These are phyloP conservation scores for Mycena epipterygia DNA, from an alignment of 768 basidiomycete genomes.

Conservation along the genomic window DNA sequence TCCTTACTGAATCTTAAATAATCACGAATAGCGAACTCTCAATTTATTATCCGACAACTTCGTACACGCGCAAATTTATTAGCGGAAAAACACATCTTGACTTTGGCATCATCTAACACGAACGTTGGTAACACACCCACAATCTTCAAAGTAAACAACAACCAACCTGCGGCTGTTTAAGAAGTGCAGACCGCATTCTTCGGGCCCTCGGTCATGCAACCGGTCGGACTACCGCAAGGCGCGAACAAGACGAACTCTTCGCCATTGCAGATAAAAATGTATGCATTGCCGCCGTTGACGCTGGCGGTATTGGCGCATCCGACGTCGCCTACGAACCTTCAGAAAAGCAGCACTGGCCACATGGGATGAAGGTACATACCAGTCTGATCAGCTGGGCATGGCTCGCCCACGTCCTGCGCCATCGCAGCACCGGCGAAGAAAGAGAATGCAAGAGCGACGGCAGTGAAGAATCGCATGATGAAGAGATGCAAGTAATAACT, in stretches of 20 bases:
- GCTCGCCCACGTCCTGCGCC: conserved; percentile 15
- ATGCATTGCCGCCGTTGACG: conserved; percentile 31
- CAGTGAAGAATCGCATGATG: background rate
- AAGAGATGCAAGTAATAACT: background rate
- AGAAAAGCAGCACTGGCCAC: background rate
- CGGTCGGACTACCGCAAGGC: conserved; percentile 1
- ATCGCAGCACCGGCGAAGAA: background rate
- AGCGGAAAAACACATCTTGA: too few relatives aligned
- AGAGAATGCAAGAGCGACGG: background rate
- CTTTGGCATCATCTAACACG: too few relatives aligned
- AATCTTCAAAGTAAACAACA: too few relatives aligned
- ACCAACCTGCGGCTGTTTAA: too few relatives aligned
- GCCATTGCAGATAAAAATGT: conserved; percentile 35
- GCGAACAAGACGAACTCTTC: conserved; percentile 32
- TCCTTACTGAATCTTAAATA: too few relatives aligned
- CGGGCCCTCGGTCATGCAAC: conserved; percentile 10
- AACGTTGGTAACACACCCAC: too few relatives aligned
- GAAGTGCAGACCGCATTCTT: conserved; percentile 25
- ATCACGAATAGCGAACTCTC: too few relatives aligned
- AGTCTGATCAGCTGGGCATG: background rate
- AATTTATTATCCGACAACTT: too few relatives aligned
- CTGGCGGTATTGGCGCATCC: conserved; percentile 31
- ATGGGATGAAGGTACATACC: background rate
- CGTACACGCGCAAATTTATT: too few relatives aligned
- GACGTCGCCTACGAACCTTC: conserved; percentile 12